A percentile compares a stretch with the other conserved stretches of the same genome.
phyloP scores from a whole-genome alignment of 2,329 filamentous ascomycete genomes.

The Sporothrix phasma region DNA sequence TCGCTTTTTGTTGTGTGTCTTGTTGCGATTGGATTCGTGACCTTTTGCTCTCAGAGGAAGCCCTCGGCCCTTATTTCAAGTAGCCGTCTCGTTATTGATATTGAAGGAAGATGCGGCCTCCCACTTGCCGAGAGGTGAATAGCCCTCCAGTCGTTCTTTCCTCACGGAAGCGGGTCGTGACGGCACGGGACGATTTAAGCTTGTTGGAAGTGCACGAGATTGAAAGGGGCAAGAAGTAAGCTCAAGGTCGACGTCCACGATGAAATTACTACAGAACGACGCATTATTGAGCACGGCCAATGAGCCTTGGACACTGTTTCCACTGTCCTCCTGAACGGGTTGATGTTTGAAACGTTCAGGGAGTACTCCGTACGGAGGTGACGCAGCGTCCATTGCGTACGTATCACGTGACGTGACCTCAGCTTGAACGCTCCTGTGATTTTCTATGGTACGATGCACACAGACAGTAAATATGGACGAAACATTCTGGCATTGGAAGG shows the following conservation, averaged over 20 bases:
- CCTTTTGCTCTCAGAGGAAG: too few species aligned
- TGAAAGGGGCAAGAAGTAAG: not conserved
- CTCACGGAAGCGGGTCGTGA: not conserved
- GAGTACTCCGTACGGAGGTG: not conserved
- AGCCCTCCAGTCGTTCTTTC: not conserved
- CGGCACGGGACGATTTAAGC: not conserved
- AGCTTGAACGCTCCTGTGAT: too few species aligned
- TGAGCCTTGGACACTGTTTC: constrained; percentile 4
- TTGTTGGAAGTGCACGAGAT: not conserved
- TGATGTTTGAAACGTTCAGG: constrained; percentile 9
- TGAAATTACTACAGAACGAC: not conserved
- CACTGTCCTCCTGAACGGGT: constrained; percentile 2
- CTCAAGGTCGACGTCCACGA: not conserved
- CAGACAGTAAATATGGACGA: not conserved
- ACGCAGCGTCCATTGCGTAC: not conserved
- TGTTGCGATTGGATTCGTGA: too few species aligned
- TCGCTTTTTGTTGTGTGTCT: not conserved
- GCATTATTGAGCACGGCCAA: not conserved
- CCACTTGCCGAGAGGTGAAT: not conserved
- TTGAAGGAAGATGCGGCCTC: not conserved
- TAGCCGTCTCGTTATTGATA: not conserved
- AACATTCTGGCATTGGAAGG: not conserved
- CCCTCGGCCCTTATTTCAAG: not conserved
- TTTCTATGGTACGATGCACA: too few species aligned
- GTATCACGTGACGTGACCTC: not conserved